Evolutionary conservation across 441 rosid genomes (phyloP), one percentile per base, ranked within the genome.

Genomic region (Cnidoscolus chayamansa): DNA sequence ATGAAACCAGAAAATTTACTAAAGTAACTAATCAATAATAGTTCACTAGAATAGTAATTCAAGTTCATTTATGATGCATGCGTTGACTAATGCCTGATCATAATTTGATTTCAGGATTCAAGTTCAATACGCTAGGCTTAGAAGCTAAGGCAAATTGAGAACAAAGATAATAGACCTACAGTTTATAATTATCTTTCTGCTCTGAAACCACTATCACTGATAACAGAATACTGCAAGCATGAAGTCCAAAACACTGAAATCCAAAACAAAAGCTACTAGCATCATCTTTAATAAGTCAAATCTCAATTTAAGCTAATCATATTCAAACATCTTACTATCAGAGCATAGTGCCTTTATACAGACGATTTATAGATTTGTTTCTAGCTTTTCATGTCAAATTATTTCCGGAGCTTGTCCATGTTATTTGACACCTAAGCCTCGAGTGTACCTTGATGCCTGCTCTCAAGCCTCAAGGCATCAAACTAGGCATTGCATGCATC

Each of bases 1-100:
- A 68, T 71, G 60, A 58, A 77, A 71, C 37, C 77, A 47, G 50
- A 50, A 71, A 59, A 10, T 48, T 57, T 48, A 16, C 53, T 37
- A 40, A 45, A 56, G 62, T 17, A 32, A 49, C 8, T 17, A 2
- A 54, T 40, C 30, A 40, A 19, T 17, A 32, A 59, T n/a, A 25
- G 10, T 9, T 10, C 4, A 35, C 4, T 8, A 58, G 30, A 45
- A 58, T 32, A 59, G n/a, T 15, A 11, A 59, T 49, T n/a, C 47
- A 32, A 40, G 12, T 30, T 30, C 13, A 17, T 32, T 19, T 17
- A 7, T 47, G 30, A 70, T 17, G 10, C 20, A 3, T 7, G 15
- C 4, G 43, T 43, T 45, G 51, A 10, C 43, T 40, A 37, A 17
- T 58, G 51, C n/a, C 43, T 40, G 40, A 17, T 58, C 40, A n/a